Conservation (phyloP, 1,284 basidiomycete species). For the Cryptococcus neoformans region DNA sequence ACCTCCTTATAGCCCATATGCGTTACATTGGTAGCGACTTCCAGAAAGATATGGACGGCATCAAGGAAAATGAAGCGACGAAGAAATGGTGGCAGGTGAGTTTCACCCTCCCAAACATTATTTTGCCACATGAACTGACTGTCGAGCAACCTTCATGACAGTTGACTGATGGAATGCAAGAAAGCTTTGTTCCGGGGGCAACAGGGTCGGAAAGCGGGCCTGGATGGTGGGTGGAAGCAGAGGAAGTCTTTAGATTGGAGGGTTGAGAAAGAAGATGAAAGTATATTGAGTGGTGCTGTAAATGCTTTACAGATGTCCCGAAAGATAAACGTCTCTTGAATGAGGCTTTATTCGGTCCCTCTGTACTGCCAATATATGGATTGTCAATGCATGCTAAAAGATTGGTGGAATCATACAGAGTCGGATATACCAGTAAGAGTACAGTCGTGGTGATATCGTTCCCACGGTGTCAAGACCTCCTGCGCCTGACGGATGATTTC, state of each 20-base stretch:
- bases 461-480: no score
- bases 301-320: no score
- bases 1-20: constrained; percentile 61
- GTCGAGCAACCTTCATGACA: background rate
- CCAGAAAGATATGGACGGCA: constrained; percentile 62
- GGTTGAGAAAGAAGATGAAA: constrained; percentile 17
- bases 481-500: no score
- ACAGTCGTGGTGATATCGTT: no score
- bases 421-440: no score
- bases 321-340: no score
- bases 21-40: constrained; percentile 56
- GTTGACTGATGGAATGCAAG: constrained; percentile 68
- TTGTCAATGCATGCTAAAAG: no score
- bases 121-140: background rate
- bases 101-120: constrained; percentile 2
- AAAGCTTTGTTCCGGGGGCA: constrained; percentile 66
- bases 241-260: constrained; percentile 73
- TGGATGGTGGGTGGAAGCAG: constrained; percentile 66
- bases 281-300: no score
- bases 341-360: no score
- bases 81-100: constrained; percentile 70
- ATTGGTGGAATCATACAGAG: no score
- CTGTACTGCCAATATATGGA: no score
- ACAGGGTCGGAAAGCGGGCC: constrained; percentile 64
- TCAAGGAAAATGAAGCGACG: constrained; percentile 65